A percentile compares a stretch with the other conserved stretches of the same genome.
Conservation (phyloP, 2,329 filamentous ascomycete genomes). For the Rachicladosporium sp. region DNA sequence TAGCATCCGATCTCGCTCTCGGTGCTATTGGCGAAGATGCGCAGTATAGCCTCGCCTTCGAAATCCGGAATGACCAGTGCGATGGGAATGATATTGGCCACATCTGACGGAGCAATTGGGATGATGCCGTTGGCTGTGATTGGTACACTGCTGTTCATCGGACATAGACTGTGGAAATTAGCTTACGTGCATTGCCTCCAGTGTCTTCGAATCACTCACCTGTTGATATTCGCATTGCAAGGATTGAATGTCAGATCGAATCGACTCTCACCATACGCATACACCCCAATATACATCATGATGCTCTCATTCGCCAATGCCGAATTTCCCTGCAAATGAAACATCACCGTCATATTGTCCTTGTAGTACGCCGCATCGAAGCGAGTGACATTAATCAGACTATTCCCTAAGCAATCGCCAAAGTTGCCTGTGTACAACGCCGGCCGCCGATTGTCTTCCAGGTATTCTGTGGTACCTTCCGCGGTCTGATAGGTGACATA, state of each 20-base stretch:
- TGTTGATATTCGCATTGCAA: constrained; percentile 55
- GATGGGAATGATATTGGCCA: constrained; percentile 52
- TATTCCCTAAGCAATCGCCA: constrained; percentile 61
- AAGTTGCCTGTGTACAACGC: constrained; percentile 62
- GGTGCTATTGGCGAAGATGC: constrained; percentile 62
- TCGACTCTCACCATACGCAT: constrained; percentile 52
- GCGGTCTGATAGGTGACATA: constrained; percentile 15
- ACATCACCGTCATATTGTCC: constrained; percentile 69
- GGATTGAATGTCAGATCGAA: constrained; percentile 63
- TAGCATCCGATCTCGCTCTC: constrained; percentile 62
- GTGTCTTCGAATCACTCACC: constrained; percentile 27
- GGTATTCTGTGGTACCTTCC: constrained; percentile 29
- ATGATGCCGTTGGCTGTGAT: constrained; percentile 56
- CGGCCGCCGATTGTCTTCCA: constrained; percentile 52
- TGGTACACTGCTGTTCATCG: constrained; percentile 48
- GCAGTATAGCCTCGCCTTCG: constrained; percentile 59
- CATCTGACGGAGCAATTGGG: constrained; percentile 47
- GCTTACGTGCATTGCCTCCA: constrained; percentile 4
- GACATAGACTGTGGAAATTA: constrained; percentile 48
- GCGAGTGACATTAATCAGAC: constrained; percentile 58
- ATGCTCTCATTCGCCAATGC: constrained; percentile 54
- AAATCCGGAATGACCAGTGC: constrained; percentile 63
- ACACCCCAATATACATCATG: constrained; percentile 62
- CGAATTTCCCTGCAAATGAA: constrained; percentile 58
- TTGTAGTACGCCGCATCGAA: constrained; percentile 69